phyloP scores from a whole-genome alignment of 768 basidiomycete genomes.

The Auriscalpium microsporum region DNA sequence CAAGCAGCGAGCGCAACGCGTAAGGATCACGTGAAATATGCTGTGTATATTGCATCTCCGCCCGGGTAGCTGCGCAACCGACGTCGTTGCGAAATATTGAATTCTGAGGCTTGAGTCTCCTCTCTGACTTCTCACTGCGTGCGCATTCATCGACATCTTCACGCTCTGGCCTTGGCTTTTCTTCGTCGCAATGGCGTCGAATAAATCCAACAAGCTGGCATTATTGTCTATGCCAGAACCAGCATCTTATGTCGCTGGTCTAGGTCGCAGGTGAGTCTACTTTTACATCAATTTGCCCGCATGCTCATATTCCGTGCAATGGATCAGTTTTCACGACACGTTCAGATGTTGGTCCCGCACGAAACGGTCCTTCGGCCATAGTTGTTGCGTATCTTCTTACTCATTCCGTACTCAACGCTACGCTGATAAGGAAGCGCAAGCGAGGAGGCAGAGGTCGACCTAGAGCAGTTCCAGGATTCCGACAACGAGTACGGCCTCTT shows the following conservation, averaged over 20 bases:
- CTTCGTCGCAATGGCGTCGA: slow-evolving; percentile 30
- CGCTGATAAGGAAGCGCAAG: slow-evolving; percentile 71
- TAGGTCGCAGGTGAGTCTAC: slow-evolving; percentile 78
- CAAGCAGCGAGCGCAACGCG: too few relatives aligned
- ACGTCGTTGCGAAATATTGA: too few relatives aligned
- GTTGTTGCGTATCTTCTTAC: slow-evolving; percentile 63
- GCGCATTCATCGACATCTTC: neutral
- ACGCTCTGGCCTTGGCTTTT: neutral
- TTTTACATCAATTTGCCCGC: neutral
- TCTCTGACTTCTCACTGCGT: too few relatives aligned
- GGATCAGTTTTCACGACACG: slow-evolving; percentile 97
- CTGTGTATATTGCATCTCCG: too few relatives aligned
- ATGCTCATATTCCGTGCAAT: slow-evolving; percentile 30
- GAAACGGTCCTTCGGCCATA: slow-evolving; percentile 91
- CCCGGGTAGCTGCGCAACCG: too few relatives aligned
- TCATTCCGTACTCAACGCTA: slow-evolving; percentile 1
- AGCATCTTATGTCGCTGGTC: slow-evolving; percentile 96
- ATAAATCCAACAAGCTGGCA: slow-evolving; percentile 72
- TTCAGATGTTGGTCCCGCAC: slow-evolving; percentile 96
- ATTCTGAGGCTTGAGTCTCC: neutral
- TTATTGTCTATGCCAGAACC: slow-evolving; percentile 91
- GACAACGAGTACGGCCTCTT: slow-evolving; percentile 97
- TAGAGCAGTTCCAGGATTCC: slow-evolving; percentile 92
- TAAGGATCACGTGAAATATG: too few relatives aligned
- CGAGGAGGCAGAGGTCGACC: slow-evolving; percentile 82